phyloP scores from a whole-genome alignment of 1,284 basidiomycete genomes.

The Melampsora americana region DNA sequence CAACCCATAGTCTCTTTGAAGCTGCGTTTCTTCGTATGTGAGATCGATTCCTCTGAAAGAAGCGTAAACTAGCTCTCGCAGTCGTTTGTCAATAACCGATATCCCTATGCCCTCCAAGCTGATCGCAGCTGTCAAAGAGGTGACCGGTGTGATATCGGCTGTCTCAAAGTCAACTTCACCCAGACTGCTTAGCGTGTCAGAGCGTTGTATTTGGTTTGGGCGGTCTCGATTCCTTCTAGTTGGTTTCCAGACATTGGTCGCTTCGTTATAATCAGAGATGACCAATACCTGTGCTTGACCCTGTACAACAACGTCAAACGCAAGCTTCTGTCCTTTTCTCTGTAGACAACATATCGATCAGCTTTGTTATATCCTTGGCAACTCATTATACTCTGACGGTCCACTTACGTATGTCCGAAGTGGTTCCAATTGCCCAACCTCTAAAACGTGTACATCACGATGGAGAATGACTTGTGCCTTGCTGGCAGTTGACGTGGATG shows the following conservation, averaged over 20 bases:
- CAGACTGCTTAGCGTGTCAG: constrained; percentile 68
- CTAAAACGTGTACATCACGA: constrained; percentile 85
- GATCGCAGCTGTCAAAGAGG: constrained; percentile 68
- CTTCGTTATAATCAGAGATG: constrained; percentile 81
- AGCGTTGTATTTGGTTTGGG: constrained; percentile 59
- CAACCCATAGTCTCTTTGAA: constrained; percentile 77
- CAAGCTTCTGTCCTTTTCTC: constrained; percentile 61
- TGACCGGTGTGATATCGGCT: constrained; percentile 67
- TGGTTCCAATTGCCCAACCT: constrained; percentile 88
- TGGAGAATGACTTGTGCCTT: constrained; percentile 52
- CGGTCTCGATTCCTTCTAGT: constrained; percentile 59
- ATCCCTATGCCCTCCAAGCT: constrained; percentile 88
- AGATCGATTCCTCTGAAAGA: constrained; percentile 76
- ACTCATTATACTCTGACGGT: not conserved
- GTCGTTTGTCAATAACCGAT: constrained; percentile 81
- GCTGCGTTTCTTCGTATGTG: constrained; percentile 75
- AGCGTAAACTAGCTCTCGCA: constrained; percentile 86
- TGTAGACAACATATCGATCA: constrained; percentile 35
- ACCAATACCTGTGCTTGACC: constrained; percentile 79
- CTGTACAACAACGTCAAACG: constrained; percentile 90
- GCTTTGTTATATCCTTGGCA: not conserved
- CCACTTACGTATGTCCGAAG: constrained; percentile 67
- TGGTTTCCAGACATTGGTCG: constrained; percentile 81
- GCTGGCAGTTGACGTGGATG: constrained; percentile 5
- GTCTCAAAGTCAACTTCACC: constrained; percentile 79